Base-by-base conservation (phyloP, 2,329 filamentous ascomycete genomes). In the Penicillium hesseltinei region DNA sequence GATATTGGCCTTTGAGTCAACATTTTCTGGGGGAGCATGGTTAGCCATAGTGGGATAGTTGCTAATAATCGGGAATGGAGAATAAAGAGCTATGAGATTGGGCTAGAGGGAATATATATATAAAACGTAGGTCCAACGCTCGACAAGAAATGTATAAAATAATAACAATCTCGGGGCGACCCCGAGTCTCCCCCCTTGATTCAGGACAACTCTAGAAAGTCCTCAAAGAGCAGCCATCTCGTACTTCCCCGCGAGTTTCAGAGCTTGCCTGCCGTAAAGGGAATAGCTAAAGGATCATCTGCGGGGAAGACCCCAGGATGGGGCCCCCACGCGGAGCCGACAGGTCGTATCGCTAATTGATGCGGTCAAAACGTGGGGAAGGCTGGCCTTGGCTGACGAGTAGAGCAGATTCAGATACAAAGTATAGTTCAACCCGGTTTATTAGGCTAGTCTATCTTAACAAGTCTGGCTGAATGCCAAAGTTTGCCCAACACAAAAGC, bases 1-100 rank as follows among this genome's bases (percentile, higher is more conserved):
- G 7, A 66, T 46, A 17, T 67, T 64, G 15, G 60, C 54, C 56
- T 70, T 69, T 10, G 63, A 61, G 59, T 51, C 62, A n/a, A 40
- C 13, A 42, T 55, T 57, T 21, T 54, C 58, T 27, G 51, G 29
- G n/a, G 39, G 29, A 29, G 23, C 8, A 33, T 54, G 49, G 43
- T 56, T 45, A 8, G 50, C 57, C 66, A 69, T 69, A 29, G 13
- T 55, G 40, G 10, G 9, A 17, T 47, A 13, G 4, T 2, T 2
- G 5, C 1, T 13, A 42, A 43, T 21, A 17, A 33, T 25, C 23
- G 17, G 9, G 11, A 38, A 17, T 33, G 36, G 36, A 27, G 0
- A 25, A 15, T 7, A 9, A 4, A 27, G 40, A 25, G 11, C 19
- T 15, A 39, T 43, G 15, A 10, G 6, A 44, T 10, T 45, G 11